phyloP scores from a whole-genome alignment of 495 filamentous ascomycete species.

The Daldinia vernicosa region DNA sequence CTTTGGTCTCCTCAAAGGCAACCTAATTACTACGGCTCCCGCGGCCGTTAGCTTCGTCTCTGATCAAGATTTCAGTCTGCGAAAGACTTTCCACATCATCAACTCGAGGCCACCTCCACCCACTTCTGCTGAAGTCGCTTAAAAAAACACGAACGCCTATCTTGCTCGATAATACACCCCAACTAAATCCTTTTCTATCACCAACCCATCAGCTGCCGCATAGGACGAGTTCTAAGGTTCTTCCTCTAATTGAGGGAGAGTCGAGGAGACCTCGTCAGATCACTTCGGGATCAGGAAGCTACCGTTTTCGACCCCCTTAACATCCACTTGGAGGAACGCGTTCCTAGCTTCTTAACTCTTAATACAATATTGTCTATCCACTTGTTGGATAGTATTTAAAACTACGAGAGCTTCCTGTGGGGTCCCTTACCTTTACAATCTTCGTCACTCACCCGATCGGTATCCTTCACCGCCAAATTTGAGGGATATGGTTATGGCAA shows the following conservation, averaged over 20 bases:
- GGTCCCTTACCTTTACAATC: conserved; percentile 19
- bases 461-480: conserved; percentile 34
- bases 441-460: conserved; percentile 14
- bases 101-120: conserved; percentile 64
- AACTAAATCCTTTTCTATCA: conserved; percentile 65
- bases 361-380: conserved; percentile 33
- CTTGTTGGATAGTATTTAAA: conserved; percentile 31
- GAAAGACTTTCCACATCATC: conserved; percentile 72
- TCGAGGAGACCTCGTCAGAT: conserved; percentile 89
- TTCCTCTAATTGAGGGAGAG: conserved; percentile 96
- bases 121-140: conserved; percentile 60
- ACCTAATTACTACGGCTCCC: conserved; percentile 72
- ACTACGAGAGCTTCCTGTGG: conserved; percentile 24
- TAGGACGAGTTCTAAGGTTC: conserved; percentile 94
- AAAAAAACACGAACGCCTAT: conserved; percentile 54
- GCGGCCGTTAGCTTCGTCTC: conserved; percentile 69
- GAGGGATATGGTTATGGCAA: conserved; percentile 66
- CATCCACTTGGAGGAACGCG: conserved; percentile 49
- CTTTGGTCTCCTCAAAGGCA: conserved; percentile 79
- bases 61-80: conserved; percentile 80
- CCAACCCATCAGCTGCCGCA: conserved; percentile 91
- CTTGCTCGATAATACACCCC: conserved; percentile 62
- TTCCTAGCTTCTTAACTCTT: conserved; percentile 32
- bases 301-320: conserved; percentile 93
- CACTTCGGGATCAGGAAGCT: conserved; percentile 76